Percentiles rank a stretch among this genome's conserved stretches.
These are phyloP conservation scores for Phytophthora sp. DNA, from an alignment of 352 stramenopile species.

Conservation along the genomic window DNA sequence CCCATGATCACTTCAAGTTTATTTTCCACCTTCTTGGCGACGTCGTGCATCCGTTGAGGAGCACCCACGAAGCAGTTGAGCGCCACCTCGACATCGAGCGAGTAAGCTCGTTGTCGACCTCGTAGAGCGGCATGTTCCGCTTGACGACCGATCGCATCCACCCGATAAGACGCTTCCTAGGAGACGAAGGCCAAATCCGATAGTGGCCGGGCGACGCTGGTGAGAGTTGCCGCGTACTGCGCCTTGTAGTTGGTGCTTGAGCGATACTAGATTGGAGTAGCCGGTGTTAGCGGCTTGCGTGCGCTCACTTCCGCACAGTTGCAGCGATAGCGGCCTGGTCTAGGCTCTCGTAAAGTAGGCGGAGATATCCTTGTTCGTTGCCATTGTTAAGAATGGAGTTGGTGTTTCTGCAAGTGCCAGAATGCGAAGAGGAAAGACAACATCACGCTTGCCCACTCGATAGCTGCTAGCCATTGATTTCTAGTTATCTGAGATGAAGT, in stretches of 20 bases:
- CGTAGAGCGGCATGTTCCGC: conserved; percentile 4
- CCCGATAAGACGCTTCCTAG: conserved; percentile 7
- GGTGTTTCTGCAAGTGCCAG: no score
- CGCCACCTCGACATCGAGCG: neutral
- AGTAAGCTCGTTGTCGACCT: conserved; percentile 6
- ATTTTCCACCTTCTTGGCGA: conserved; percentile 12
- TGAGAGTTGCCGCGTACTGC: neutral
- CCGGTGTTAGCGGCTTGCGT: conserved; percentile 1
- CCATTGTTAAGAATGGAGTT: no score
- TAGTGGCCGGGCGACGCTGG: neutral
- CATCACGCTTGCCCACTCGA: no score
- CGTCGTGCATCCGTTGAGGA: conserved; percentile 1
- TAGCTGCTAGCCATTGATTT: no score
- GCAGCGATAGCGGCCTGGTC: neutral
- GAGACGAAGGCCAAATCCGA: neutral
- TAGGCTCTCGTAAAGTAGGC: conserved; percentile 11
- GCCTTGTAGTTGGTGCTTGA: conserved; percentile 1
- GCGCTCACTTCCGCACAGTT: conserved; percentile 5
- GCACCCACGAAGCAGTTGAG: neutral
- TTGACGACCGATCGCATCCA: conserved; percentile 14
- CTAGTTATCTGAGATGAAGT: no score
- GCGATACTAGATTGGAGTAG: conserved; percentile 9
- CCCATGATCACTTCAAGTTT: no score
- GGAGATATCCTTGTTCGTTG: neutral
- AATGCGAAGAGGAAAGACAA: no score